Conservation (phyloP, 495 filamentous ascomycete genomes). For the Hypoxylon subgilvum region DNA sequence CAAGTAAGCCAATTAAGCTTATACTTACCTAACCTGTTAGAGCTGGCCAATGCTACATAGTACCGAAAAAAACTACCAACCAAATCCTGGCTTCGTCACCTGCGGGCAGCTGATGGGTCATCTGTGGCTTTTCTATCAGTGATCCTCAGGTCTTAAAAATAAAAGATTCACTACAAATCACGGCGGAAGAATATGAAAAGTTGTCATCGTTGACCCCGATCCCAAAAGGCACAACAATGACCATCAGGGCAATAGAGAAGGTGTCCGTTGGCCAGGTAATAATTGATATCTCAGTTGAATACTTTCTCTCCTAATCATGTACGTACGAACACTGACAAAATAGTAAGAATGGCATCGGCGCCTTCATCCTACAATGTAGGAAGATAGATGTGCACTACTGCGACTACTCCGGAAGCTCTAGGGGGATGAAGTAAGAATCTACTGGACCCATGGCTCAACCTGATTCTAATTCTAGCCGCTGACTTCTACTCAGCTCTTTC, state of each 20-base stretch:
- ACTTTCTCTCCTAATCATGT: not conserved
- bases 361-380: conserved; percentile 97
- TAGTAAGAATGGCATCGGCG: conserved; percentile 89
- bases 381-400: conserved; percentile 95
- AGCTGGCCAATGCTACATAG: too few relatives aligned
- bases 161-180: not conserved
- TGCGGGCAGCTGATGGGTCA: too few relatives aligned
- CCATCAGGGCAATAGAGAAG: conserved; percentile 64
- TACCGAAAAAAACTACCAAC: too few relatives aligned
- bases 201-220: conserved; percentile 1
- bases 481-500: conserved; percentile 69
- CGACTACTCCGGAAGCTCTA: conserved; percentile 89
- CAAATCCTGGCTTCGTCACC: too few relatives aligned
- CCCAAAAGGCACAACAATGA: conserved; percentile 60
- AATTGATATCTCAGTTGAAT: not conserved
- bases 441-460: not conserved
- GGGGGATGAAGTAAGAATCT: conserved; percentile 88
- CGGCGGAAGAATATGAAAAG: not conserved
- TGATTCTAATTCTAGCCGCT: not conserved
- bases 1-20: too few relatives aligned
- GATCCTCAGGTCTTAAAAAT: too few relatives aligned
- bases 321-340: conserved; percentile 5
- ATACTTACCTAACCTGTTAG: too few relatives aligned
- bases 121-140: conserved; percentile 4
- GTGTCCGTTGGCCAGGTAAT: conserved; percentile 68